A percentile compares a stretch with the other conserved stretches of the same genome.
phyloP scores from a whole-genome alignment of 805 yeast genomes.

The Wickerhamiella hasegawae region DNA sequence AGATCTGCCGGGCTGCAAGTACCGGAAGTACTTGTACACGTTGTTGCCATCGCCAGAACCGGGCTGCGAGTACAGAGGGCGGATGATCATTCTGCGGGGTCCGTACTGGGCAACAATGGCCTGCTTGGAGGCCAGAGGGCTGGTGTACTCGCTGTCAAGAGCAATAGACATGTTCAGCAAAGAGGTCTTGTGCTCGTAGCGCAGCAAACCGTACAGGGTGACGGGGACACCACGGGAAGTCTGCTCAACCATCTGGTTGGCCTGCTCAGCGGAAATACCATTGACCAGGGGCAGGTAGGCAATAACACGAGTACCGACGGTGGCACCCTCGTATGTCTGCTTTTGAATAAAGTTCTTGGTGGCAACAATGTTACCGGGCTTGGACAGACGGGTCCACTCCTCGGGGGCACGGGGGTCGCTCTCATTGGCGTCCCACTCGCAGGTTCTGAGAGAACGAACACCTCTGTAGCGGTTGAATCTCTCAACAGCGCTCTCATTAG shows the following conservation, averaged over 20 bases:
- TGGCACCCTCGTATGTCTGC: constrained; percentile 33
- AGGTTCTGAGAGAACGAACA: constrained; percentile 59
- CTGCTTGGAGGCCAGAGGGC: constrained; percentile 75
- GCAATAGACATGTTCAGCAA: constrained; percentile 68
- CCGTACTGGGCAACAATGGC: constrained; percentile 81
- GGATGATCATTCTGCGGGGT: constrained; percentile 66
- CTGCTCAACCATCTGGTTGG: background rate
- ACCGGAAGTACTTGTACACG: constrained; percentile 75
- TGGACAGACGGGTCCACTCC: constrained; percentile 59
- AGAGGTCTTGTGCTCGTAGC: constrained; percentile 76
- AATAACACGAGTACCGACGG: constrained; percentile 42
- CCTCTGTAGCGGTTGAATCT: constrained; percentile 73
- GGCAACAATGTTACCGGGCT: constrained; percentile 62
- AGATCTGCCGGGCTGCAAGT: constrained; percentile 58
- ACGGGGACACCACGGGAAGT: constrained; percentile 31
- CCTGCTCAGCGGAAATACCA: background rate
- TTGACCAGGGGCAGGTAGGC: constrained; percentile 30
- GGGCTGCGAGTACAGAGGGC: constrained; percentile 71
- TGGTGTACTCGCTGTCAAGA: constrained; percentile 80
- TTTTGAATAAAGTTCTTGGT: constrained; percentile 55
- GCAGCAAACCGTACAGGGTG: constrained; percentile 55
- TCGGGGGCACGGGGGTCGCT: constrained; percentile 57
- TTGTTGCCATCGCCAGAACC: constrained; percentile 57
- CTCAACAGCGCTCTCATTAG: constrained; percentile 59
- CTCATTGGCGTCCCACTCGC: constrained; percentile 83